phyloP scores from a whole-genome alignment of 495 filamentous ascomycete genomes.

The Lophiotrema nucula region DNA sequence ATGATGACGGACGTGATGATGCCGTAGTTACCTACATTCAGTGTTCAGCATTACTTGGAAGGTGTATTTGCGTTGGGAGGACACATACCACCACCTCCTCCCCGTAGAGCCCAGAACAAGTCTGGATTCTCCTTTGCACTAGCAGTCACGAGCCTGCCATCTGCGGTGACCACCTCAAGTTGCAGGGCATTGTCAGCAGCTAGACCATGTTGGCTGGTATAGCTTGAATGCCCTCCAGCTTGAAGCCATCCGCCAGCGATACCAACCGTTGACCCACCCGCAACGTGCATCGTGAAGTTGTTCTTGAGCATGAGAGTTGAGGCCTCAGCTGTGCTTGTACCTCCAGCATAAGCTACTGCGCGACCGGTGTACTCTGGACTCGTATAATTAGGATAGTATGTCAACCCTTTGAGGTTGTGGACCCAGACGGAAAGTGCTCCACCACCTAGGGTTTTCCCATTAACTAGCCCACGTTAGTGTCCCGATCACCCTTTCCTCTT shows the following conservation, averaged over 20 bases:
- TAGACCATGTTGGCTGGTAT: constrained; percentile 25
- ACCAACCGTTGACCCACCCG: constrained; percentile 22
- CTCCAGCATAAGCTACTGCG: constrained; percentile 21
- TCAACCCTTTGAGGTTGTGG: constrained; percentile 47
- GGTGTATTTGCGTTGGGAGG: not conserved
- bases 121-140: constrained; percentile 13
- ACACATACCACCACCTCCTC: constrained; percentile 28
- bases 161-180: constrained; percentile 16
- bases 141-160: constrained; percentile 19
- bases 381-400: constrained; percentile 40
- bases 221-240: constrained; percentile 21
- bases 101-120: constrained; percentile 30
- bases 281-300: constrained; percentile 13
- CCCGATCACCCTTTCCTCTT: too few relatives aligned
- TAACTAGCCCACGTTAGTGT: too few relatives aligned
- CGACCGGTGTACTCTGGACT: constrained; percentile 19
- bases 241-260: constrained; percentile 25
- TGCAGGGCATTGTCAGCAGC: constrained; percentile 20
- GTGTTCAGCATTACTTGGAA: not conserved
- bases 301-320: not conserved
- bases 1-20: constrained; percentile 21
- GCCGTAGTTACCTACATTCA: constrained; percentile 18
- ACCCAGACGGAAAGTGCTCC: constrained; percentile 50
- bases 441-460: constrained; percentile 50
- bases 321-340: constrained; percentile 9